phyloP scores from a whole-genome alignment of 306 rosid genomes.

The Quillaja saponaria region DNA sequence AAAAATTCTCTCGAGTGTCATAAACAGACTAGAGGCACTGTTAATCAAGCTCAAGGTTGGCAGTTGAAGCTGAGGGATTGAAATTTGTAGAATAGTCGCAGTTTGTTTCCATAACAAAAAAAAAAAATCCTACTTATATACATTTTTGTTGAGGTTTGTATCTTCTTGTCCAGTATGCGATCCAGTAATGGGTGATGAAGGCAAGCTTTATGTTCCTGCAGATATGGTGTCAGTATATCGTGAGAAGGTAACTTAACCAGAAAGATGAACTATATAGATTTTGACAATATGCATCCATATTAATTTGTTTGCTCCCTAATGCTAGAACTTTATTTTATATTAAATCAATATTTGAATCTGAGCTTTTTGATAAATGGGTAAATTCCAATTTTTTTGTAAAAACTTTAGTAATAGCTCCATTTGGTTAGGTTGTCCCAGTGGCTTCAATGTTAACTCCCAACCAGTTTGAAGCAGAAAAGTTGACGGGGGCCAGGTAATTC shows the following conservation, averaged over 20 bases:
- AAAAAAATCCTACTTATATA: constrained; percentile 4
- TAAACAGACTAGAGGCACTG: background rate
- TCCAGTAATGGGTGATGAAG: constrained; percentile 99
- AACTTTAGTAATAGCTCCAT: constrained; percentile 20
- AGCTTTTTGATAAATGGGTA: no score
- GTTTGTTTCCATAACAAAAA: background rate
- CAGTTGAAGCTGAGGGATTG: constrained; percentile 19
- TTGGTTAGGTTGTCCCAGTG: constrained; percentile 81
- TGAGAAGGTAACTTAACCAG: constrained; percentile 63
- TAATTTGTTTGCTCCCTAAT: constrained; percentile 23
- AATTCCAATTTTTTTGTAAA: no score
- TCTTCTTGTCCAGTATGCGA: constrained; percentile 71
- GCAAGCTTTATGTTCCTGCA: constrained; percentile 84
- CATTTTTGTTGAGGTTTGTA: constrained; percentile 22
- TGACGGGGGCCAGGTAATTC: constrained; percentile 71
- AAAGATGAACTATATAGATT: constrained; percentile 21
- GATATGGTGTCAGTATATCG: constrained; percentile 88
- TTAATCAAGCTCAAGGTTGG: constrained; percentile 7
- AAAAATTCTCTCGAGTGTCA: background rate
- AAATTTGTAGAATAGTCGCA: background rate
- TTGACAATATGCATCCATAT: constrained; percentile 17
- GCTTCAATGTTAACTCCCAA: constrained; percentile 98
- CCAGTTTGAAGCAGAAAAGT: constrained; percentile 93
- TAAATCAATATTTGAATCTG: constrained; percentile 19
- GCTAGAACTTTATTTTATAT: constrained; percentile 4